Evolutionary conservation across 2,329 filamentous ascomycete species (phyloP), one percentile per base, ranked within the genome.

Genomic region (Penicillium sp.): DNA sequence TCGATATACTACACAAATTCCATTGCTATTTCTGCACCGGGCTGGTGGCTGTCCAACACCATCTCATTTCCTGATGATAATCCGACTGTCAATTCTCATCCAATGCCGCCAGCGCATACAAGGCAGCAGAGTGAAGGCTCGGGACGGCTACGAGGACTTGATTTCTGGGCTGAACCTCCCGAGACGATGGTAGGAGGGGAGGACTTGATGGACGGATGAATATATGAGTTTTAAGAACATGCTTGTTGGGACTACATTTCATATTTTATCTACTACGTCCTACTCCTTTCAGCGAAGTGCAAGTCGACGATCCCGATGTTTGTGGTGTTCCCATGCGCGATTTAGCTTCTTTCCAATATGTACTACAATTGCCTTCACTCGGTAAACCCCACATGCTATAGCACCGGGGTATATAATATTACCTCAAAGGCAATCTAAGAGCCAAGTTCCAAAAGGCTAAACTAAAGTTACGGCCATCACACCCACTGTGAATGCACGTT

Each of bases 41-140:
- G 1, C 1, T 10, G 4, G 8, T 4, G 4, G 1, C 4, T 14
- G 2, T 18, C 1, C 2, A 4, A 18, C 2, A 0, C 26, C 32
- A 48, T 26, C 11, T 10, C 16, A 14, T 18, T 9, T 18, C 20
- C 22, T 26, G 2, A 9, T 26, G 3, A 9, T 26, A 3, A 45
- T 9, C 4, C 13, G 2, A 8, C 9, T 46, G 11, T 7, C 11
- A 48, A 13, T 4, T 18, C 16, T 24, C 20, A 24, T 26, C 3
- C 14, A 24, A 18, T 26, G 14, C 20, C 10, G n/a, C 20, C 10
- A n/a, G 31, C 14, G 11, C n/a, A 5, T 4, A 18, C 9, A 6
- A 18, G 20, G 20, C 5, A 6, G 6, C 20, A 18, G 4, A 8
- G 18, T 37, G 14, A n/a, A 35, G 35, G 11, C 32, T 37, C 20